These are phyloP conservation scores for Ulota crispa DNA, from an alignment of 225 moss, liverwort and hornwort species.

Conservation along the genomic window DNA sequence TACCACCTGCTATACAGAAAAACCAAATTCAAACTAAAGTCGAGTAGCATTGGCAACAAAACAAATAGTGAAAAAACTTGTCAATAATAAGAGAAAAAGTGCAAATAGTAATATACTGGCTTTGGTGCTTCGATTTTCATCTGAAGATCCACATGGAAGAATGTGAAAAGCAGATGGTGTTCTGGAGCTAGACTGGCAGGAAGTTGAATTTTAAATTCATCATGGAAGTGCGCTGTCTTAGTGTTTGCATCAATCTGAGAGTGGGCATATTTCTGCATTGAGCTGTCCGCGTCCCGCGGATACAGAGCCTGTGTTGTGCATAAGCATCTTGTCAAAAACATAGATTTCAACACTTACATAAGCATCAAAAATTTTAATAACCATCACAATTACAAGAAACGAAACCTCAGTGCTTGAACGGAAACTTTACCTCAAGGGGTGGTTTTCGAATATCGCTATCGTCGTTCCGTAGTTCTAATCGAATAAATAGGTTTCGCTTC, in stretches of 20 bases:
- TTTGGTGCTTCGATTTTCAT: constrained; percentile 99
- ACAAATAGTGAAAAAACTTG: not conserved
- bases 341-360: not conserved
- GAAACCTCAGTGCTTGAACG: not conserved
- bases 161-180: constrained; percentile 98
- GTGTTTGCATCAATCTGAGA: constrained; percentile 97
- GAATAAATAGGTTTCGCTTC: constrained; percentile 94
- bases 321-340: constrained; percentile 28
- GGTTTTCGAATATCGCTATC: constrained; percentile 87
- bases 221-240: constrained; percentile 87
- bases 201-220: constrained; percentile 97
- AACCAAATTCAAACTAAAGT: constrained; percentile 27
- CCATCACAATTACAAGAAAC: constrained; percentile 1
- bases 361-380: constrained; percentile 8
- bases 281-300: constrained; percentile 78
- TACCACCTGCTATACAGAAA: constrained; percentile 68
- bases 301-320: constrained; percentile 74
- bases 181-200: constrained; percentile 87
- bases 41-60: not conserved
- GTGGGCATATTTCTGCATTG: constrained; percentile 93
- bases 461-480: constrained; percentile 93
- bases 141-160: constrained; percentile 97
- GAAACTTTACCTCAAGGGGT: constrained; percentile 71
- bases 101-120: constrained; percentile 61
- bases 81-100: constrained; percentile 7